A percentile compares a stretch with the other conserved stretches of the same genome.
Evolutionary conservation across 164 flowering plant genomes (phyloP).

Genomic region (Piper betle): DNA sequence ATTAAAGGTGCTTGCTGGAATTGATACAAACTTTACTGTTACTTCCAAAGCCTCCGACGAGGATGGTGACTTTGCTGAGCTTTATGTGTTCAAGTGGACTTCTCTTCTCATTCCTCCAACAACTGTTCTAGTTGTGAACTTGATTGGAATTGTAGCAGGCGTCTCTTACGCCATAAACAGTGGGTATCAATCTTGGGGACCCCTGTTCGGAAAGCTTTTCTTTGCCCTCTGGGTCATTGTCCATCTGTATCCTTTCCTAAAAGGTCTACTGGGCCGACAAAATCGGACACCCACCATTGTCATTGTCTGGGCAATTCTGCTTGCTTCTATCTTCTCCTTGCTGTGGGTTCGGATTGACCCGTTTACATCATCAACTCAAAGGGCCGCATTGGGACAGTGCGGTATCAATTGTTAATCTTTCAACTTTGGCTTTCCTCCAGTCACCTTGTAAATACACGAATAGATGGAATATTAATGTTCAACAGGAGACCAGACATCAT

Average conservation of each 20-base stretch:
- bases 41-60: conserved; percentile 34
- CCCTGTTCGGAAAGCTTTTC: too few species aligned
- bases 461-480: too few species aligned
- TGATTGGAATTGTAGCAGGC: conserved; percentile 34
- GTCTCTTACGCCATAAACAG: too few species aligned
- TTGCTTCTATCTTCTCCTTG: conserved; percentile 85
- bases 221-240: too few species aligned
- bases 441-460: too few species aligned
- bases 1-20: conserved; percentile 5
- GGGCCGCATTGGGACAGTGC: conserved; percentile 48
- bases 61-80: conserved; percentile 87
- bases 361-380: conserved; percentile 10
- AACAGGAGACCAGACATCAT: too few species aligned
- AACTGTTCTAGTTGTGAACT: conserved; percentile 66
- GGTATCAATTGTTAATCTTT: conserved; percentile 54
- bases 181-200: too few species aligned
- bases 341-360: too few species aligned
- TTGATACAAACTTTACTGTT: too few species aligned
- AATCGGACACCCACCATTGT: conserved; percentile 91
- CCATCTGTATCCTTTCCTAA: conserved; percentile 4
- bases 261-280: conserved; percentile 87
- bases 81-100: conserved; percentile 16
- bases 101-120: conserved; percentile 93
- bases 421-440: too few species aligned
- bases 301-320: conserved; percentile 90